Base-by-base conservation (phyloP, 768 basidiomycete genomes). In the Kwoniella sp. region DNA sequence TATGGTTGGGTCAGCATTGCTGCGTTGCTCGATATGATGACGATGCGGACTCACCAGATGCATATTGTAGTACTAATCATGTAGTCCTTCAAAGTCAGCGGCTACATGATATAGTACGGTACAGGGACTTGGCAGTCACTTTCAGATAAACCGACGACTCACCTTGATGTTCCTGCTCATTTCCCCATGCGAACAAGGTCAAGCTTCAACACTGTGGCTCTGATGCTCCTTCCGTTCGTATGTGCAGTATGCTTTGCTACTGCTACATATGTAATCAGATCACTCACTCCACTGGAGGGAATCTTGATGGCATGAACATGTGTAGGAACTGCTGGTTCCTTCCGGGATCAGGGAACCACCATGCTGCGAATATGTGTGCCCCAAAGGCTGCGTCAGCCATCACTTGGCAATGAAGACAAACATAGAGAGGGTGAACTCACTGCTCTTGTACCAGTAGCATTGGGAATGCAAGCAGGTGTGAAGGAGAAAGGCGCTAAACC, bases 281-380 rank as follows among this genome's bases (percentile, higher is more conserved):
- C 22, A 65, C 63, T 56, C 24, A 62, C 63, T 65, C 51, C 12
- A 44, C 25, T 6, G 51, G 27, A 22, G 50, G 51, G n/a, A 54
- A 30, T 29, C 53, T 29, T 24, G 65, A 67, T 2, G 60, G 36
- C n/a, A 49, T 22, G 25, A 61, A 61, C 54, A 61, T 49, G 9
- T 53, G 48, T 7, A 67, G 24, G 7, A 55, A 62, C 8, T 44
- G 29, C 9, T 47, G 27, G 33, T 52, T 53, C 47, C 59, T 56
- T 40, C 60, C 59, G 25, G 65, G 37, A n/a, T 67, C 60, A 22
- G 65, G 65, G 26, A 67, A 57, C 65, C 65, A 67, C 65, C 65
- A 62, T 25, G 54, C 60, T 62, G 22, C 21, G 12, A 2, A 36
- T 19, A 8, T n/a, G n/a, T n/a, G n/a, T n/a, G n/a, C n/a, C n/a